Evolutionary conservation across 2,329 filamentous ascomycete species (phyloP), one percentile per base, ranked within the genome.

Genomic region (Pseudopithomyces maydicus): DNA sequence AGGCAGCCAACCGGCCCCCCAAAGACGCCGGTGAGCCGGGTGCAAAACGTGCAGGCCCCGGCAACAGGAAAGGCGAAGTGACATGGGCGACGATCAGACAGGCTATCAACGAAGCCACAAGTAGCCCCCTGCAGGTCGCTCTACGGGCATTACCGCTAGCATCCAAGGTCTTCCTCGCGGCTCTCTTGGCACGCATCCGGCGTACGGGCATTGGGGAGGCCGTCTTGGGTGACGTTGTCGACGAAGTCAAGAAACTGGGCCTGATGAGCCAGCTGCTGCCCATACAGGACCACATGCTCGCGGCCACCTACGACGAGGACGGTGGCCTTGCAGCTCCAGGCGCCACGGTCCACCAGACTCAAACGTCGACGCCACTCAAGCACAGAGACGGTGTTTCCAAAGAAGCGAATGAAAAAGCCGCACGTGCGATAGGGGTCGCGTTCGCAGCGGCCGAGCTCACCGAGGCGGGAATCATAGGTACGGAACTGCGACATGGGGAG

Each of bases 41-140:
- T 36, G 51, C 32, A 58, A 70, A 71, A 65, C 66, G 59, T 62
- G 59, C 64, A 56, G 63, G 49, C 35, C 56, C 56, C 38, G 45
- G 54, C 44, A 58, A 54, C 38, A 63, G 75, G 51, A 79, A 77
- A 70, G 74, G 73, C 35, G 85, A 88, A 50, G 95, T 99, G 39
- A 97, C 92, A 1, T 97, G 98, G 69, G 88, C 90, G 51, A 97
- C 92, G 3, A 90, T 98, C 74, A 96, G 96, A 76, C 88, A 91
- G 71, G 95, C 95, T 35, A 98, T 99, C 75, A 91, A 90, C 68
- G 95, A 99, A 79, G 93, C 94, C 5, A 98, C 94, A 0, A 92
- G 90, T 3, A 97, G 91, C 55, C 95, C 95, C 1, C 81, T 97
- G 56, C 94, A 97, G 72, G 91, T 95, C 73, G 92, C 92, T 70